phyloP scores from a whole-genome alignment of 1,139 yeast species.

The Debaryomycetaceae sp. region DNA sequence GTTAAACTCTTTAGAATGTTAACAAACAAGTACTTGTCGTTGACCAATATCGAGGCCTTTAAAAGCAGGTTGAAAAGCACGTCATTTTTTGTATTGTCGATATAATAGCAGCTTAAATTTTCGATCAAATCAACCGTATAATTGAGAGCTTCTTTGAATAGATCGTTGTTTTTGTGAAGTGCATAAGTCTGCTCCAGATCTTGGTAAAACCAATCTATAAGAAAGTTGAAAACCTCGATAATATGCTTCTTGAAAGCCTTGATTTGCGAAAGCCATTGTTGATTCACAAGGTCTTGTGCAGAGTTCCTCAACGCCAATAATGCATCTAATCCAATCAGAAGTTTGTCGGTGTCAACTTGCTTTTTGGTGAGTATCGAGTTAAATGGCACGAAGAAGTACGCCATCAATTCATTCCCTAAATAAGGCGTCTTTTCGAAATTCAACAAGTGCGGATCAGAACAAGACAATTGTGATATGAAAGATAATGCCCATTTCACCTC shows the following conservation, averaged over 20 bases:
- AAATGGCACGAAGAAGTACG: slow-evolving; percentile 35
- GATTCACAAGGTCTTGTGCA: slow-evolving; percentile 78
- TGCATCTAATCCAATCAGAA: slow-evolving; percentile 53
- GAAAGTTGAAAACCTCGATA: slow-evolving; percentile 46
- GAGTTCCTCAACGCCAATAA: slow-evolving; percentile 74
- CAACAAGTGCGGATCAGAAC: slow-evolving; percentile 45
- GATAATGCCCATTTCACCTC: slow-evolving; percentile 69
- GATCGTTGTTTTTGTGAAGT: slow-evolving; percentile 32
- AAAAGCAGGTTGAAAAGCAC: slow-evolving; percentile 53
- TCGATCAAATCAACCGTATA: slow-evolving; percentile 81
- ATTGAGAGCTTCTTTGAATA: slow-evolving; percentile 58
- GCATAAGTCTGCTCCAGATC: slow-evolving; percentile 13
- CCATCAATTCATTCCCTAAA: slow-evolving; percentile 50
- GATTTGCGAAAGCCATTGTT: slow-evolving; percentile 69
- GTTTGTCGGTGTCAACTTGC: slow-evolving; percentile 28
- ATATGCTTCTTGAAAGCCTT: slow-evolving; percentile 45
- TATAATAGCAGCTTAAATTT: slow-evolving; percentile 76
- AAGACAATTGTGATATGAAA: slow-evolving; percentile 56
- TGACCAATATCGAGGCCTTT: slow-evolving; percentile 40
- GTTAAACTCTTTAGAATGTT: slow-evolving; percentile 44
- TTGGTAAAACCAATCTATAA: slow-evolving; percentile 38
- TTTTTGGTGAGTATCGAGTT: slow-evolving; percentile 25
- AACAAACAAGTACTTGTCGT: slow-evolving; percentile 54
- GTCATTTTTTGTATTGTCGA: slow-evolving; percentile 68
- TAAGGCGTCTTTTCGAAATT: slow-evolving; percentile 48